Conservation (phyloP, 495 filamentous ascomycete species). For the Letharia lupina region DNA sequence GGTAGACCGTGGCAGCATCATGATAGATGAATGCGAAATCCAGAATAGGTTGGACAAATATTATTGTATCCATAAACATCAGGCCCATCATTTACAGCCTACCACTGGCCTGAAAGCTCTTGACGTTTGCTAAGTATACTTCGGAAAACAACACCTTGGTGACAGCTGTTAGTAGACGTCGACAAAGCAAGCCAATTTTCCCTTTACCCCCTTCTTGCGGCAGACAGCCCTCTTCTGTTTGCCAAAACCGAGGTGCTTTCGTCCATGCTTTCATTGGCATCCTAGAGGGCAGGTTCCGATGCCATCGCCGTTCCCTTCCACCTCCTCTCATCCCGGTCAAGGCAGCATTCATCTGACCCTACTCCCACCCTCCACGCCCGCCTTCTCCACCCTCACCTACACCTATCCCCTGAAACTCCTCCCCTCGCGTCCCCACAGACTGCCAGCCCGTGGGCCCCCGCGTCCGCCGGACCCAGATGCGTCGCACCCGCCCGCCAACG, state of each 20-base stretch:
- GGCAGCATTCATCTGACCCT: conserved; percentile 67
- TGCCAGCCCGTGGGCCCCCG: conserved; percentile 12
- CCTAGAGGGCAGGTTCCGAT: background rate
- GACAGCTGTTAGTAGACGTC: background rate
- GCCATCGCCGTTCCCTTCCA: conserved; percentile 56
- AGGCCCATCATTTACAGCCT: background rate
- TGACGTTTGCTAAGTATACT: background rate
- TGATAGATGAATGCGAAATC: background rate
- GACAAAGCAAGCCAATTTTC: background rate
- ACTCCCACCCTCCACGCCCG: conserved; percentile 60
- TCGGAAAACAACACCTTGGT: background rate
- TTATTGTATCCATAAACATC: too few species aligned
- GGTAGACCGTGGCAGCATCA: background rate
- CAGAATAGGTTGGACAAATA: background rate
- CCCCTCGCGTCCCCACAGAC: conserved; percentile 45
- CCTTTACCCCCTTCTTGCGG: background rate
- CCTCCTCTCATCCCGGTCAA: conserved; percentile 63
- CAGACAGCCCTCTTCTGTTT: background rate
- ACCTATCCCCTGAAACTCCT: conserved; percentile 95
- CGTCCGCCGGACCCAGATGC: too few species aligned
- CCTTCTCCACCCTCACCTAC: conserved; percentile 68
- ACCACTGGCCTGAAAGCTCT: background rate
- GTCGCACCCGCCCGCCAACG: conserved; percentile 4
- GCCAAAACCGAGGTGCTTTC: background rate
- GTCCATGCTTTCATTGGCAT: background rate